Evolutionary conservation across 768 basidiomycete species (phyloP), one percentile per base, ranked within the genome.

Genomic region (Galerina marginata): DNA sequence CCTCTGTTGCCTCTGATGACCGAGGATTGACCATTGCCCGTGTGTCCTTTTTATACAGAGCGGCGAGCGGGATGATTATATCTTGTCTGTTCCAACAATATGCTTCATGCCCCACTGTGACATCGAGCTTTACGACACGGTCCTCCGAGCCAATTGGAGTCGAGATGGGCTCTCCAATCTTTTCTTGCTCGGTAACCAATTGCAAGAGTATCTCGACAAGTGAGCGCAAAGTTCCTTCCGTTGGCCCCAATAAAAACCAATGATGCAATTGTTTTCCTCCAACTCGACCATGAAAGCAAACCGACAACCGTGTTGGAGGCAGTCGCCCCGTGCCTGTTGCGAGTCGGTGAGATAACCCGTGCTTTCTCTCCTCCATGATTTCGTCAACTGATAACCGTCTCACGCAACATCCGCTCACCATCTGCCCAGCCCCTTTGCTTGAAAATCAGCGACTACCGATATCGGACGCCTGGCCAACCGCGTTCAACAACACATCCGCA

Each of bases 21-120:
- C 26, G 20, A 49, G 46, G 38, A 60, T 61, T 65, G 53, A 61
- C 59, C 42, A 58, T n/a, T 54, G n/a, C 16, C n/a, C 49, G 43
- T 46, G 59, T 46, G 49, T 42, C 40, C 33, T 39, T 38, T 52
- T 57, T 46, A 25, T 44, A 45, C 60, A 62, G 55, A 49, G 40
- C 54, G 46, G 64, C 79, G 81, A 71, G 74, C 51, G 75, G 69
- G 43, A 66, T 23, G 46, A 63, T 42, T 74, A 80, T 65, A 58
- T 68, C 29, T 58, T 80, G 37, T 60, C 71, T 36, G 67, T 57
- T 20, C 85, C 86, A 63, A 90, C 89, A 48, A 77, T 93, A 56
- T 76, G 87, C 55, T 91, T 85, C 75, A 91, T 92, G 89, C 91
- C 90, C 20, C 91, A 92, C 72, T 92, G 91, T 70, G 89, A 90